Conservation (phyloP, 202 grass and related monocot species). For the Setaria viridis region DNA sequence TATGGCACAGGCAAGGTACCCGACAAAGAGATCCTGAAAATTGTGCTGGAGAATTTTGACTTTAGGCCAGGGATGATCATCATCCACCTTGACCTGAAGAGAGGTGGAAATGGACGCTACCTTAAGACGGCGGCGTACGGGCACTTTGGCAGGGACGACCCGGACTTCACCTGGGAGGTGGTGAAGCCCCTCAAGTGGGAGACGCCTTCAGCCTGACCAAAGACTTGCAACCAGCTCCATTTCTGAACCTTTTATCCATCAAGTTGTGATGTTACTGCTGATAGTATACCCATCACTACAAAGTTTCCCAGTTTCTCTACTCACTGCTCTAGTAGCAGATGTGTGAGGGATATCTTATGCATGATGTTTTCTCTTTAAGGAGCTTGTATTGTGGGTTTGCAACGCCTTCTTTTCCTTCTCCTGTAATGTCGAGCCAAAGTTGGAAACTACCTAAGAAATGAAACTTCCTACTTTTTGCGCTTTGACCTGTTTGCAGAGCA, state of each 20-base stretch:
- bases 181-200: constrained; percentile 66
- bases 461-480: constrained; percentile 8
- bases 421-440: constrained; percentile 9
- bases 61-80: constrained; percentile 82
- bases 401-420: neutral
- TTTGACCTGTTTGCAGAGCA: neutral
- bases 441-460: constrained; percentile 18
- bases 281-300: neutral
- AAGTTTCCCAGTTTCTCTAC: constrained; percentile 2
- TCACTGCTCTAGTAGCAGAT: constrained; percentile 5
- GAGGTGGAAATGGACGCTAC: constrained; percentile 56
- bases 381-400: constrained; percentile 2
- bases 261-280: neutral
- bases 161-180: constrained; percentile 74
- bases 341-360: constrained; percentile 6
- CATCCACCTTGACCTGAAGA: constrained; percentile 71
- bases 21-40: constrained; percentile 68
- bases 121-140: constrained; percentile 70
- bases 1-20: constrained; percentile 69
- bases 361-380: constrained; percentile 3
- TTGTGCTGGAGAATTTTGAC: constrained; percentile 73
- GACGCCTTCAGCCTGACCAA: constrained; percentile 37
- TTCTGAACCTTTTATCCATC: neutral
- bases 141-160: constrained; percentile 67
- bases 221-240: neutral